Conservation (phyloP, 169 alveolate genomes). For the Eimeria nieschulzi region DNA sequence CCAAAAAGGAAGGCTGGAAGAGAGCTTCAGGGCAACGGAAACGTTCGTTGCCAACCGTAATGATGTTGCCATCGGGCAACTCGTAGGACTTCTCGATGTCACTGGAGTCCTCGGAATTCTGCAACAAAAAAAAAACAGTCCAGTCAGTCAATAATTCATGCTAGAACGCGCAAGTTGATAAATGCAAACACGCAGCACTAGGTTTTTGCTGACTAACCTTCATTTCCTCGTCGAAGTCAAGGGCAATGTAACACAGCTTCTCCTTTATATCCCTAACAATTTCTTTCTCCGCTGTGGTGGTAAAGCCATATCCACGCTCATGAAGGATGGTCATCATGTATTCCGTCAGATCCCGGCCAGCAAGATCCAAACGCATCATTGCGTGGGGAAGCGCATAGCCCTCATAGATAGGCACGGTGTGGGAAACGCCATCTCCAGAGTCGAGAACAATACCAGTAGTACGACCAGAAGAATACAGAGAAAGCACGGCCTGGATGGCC, state of each 20-base stretch:
- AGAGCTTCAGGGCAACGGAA: slow-evolving; percentile 98
- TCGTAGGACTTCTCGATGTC: slow-evolving; percentile 96
- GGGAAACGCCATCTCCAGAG: slow-evolving; percentile 99
- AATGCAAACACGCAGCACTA: slow-evolving; percentile 43
- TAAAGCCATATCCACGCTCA: slow-evolving; percentile 96
- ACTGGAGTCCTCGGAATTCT: slow-evolving; percentile 87
- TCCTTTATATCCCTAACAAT: slow-evolving; percentile 98
- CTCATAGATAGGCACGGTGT: slow-evolving; percentile 99
- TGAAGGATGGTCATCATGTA: slow-evolving; percentile 95
- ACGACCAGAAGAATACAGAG: slow-evolving; percentile 99
- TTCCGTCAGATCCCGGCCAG: slow-evolving; percentile 98
- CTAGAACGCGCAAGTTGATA: background rate
- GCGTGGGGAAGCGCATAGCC: slow-evolving; percentile 99
- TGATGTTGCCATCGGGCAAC: slow-evolving; percentile 98
- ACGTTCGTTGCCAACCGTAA: slow-evolving; percentile 95
- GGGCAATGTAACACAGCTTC: slow-evolving; percentile 96
- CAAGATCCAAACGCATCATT: slow-evolving; percentile 95
- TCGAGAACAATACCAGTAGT: slow-evolving; percentile 99
- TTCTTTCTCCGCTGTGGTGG: slow-evolving; percentile 98
- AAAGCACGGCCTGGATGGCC: slow-evolving; percentile 97
- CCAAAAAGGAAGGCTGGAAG: slow-evolving; percentile 93
- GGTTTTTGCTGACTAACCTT: slow-evolving; percentile 81
- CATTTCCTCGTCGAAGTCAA: slow-evolving; percentile 96
- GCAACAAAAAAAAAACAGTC: background rate
- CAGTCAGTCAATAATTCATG: background rate